Evolutionary conservation across 179 eudicot genomes (phyloP).

Genomic region (Nepenthes alata): DNA sequence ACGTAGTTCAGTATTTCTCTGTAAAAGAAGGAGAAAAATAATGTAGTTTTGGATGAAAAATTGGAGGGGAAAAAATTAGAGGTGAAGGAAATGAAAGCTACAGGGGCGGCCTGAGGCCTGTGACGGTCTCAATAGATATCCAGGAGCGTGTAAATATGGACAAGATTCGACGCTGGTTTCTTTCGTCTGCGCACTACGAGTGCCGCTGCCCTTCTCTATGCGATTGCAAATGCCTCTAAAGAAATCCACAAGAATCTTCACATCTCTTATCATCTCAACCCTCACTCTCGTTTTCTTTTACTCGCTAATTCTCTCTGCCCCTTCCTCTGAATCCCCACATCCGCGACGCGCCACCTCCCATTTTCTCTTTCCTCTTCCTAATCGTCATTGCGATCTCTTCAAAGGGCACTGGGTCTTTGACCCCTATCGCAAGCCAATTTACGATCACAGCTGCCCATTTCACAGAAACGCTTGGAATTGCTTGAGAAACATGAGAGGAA

Average conservation of each 20-base stretch:
- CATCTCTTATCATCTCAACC: constrained; percentile 33
- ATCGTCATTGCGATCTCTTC: constrained; percentile 47
- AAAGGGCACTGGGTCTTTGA: constrained; percentile 50
- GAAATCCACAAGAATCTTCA: constrained; percentile 25
- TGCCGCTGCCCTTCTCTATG: too few species aligned
- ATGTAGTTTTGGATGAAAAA: too few species aligned
- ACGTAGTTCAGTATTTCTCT: too few species aligned
- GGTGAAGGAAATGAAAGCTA: too few species aligned
- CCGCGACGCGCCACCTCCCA: constrained; percentile 7
- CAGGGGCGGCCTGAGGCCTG: too few species aligned
- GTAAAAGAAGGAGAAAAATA: too few species aligned
- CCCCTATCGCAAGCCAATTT: constrained; percentile 49
- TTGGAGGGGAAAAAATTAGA: too few species aligned
- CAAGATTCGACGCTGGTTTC: too few species aligned
- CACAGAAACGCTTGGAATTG: constrained; percentile 91
- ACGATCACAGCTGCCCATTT: constrained; percentile 69
- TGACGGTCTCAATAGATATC: too few species aligned
- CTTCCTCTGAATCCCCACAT: constrained; percentile 15
- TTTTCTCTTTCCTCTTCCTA: constrained; percentile 6
- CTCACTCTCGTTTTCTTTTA: constrained; percentile 30
- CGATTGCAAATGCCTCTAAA: constrained; percentile 31
- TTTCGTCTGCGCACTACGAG: too few species aligned
- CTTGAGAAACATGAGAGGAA: constrained; percentile 43
- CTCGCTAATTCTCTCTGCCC: constrained; percentile 31
- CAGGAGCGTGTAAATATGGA: too few species aligned